Evolutionary conservation across 495 filamentous ascomycete genomes (phyloP).

Genomic region (Aspergillus bertholletiae): DNA sequence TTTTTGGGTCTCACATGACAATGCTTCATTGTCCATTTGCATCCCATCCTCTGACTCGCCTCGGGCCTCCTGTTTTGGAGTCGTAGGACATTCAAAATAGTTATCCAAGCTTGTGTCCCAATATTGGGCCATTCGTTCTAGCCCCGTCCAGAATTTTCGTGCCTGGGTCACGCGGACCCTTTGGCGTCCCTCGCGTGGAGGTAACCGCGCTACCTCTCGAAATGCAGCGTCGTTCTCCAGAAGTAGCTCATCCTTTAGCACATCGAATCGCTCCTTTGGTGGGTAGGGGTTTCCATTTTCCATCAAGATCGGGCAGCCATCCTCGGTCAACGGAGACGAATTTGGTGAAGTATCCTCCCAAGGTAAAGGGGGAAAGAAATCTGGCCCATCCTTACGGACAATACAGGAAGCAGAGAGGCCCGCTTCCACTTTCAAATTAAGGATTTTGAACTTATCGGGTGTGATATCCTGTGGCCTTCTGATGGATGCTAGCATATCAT

Average conservation of each 20-base stretch:
- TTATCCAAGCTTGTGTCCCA: conserved; percentile 61
- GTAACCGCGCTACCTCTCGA: conserved; percentile 43
- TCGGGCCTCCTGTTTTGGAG: conserved; percentile 20
- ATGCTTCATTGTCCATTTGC: conserved; percentile 18
- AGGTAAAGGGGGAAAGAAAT: conserved; percentile 42
- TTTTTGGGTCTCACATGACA: background rate
- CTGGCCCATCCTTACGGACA: conserved; percentile 34
- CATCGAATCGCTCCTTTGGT: conserved; percentile 44
- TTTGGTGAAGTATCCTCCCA: conserved; percentile 36
- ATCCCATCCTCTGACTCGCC: conserved; percentile 18
- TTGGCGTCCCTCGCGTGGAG: conserved; percentile 35
- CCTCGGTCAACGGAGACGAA: conserved; percentile 16
- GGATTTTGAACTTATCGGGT: conserved; percentile 42
- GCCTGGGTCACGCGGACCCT: conserved; percentile 50
- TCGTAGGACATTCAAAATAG: conserved; percentile 43
- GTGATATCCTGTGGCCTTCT: conserved; percentile 51
- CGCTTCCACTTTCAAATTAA: conserved; percentile 48
- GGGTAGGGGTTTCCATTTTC: conserved; percentile 50
- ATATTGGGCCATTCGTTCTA: conserved; percentile 58
- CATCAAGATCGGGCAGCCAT: conserved; percentile 30
- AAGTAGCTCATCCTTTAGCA: conserved; percentile 46
- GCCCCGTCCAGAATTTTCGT: conserved; percentile 57
- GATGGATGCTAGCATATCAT: conserved; percentile 42
- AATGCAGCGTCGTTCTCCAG: conserved; percentile 58
- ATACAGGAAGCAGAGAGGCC: conserved; percentile 43